Base-by-base conservation (phyloP, 176 grass and related monocot genomes). In the Tuctoria greenei region DNA sequence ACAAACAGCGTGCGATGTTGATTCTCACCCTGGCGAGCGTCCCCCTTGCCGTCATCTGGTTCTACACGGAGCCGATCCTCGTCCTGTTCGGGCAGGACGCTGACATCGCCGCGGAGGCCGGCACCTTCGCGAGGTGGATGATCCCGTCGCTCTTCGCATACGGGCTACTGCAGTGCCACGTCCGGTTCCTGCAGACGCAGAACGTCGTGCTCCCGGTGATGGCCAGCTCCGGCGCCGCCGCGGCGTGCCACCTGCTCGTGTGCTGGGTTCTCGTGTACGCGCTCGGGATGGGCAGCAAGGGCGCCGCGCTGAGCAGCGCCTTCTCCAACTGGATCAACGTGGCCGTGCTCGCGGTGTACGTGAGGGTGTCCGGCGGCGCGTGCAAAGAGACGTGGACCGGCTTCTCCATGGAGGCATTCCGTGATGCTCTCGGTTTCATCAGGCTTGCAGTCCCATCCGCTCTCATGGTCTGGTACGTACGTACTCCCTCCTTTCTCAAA, bases 1-100 rank as follows among this genome's bases (percentile, higher is more conserved):
- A 90, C 63, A 86, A 78, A 50, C 88, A 90, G 42, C 77, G 88
- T 2, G 84, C 84, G 37, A 83, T 83, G 88, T 18, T 90, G 2
- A 38, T 81, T 5, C 84, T 90, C 36, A 73, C 81, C 28, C n/a
- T 78, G 6, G 25, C 71, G 11, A 69, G 66, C 72, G 55, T 85
- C 9, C 82, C 82, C 0, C 50, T 89, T 0, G 72, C 72, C 7
- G 10, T 45, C 1, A 17, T 85, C 57, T 89, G 72, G 76, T 58
- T 69, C 77, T 85, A 67, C 78, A 82, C 82, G 14, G 76, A 45
- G 21, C 47, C 58, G 7, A 78, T 89, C 58, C 87, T 89, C 40
- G 18, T 81, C 17, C 39, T 82, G 17, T 80, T 73, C 18, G 82
- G 87, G 21, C 87, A 89, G 64, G 77, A 80, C 38, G 11, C 58